phyloP scores from a whole-genome alignment of 176 grass and related monocot species.

The bread wheat (Triticum aestivum) region DNA sequence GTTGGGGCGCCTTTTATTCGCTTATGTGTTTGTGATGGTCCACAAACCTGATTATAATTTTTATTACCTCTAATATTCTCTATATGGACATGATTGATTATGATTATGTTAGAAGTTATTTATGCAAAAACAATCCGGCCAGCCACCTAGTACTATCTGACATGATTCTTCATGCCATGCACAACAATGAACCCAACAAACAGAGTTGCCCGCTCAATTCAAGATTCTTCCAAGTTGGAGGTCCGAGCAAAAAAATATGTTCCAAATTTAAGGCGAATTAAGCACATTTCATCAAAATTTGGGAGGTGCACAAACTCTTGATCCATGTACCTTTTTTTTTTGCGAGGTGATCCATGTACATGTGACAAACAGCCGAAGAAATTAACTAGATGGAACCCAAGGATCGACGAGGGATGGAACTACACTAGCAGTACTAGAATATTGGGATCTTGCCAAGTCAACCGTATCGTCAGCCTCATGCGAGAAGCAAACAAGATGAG shows the following conservation, averaged over 20 bases:
- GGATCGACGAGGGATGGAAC: background rate
- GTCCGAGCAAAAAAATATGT: background rate
- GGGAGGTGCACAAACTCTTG: constrained; percentile 33
- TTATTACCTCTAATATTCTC: too few relatives aligned
- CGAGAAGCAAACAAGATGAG: constrained; percentile 20
- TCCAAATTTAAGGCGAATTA: too few relatives aligned
- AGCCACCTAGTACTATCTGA: too few relatives aligned
- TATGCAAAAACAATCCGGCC: too few relatives aligned
- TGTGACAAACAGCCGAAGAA: constrained; percentile 9
- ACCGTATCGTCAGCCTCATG: constrained; percentile 23
- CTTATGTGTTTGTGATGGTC: too few relatives aligned
- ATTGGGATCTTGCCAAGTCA: constrained; percentile 6
- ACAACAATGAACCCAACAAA: background rate
- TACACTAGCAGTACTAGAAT: background rate
- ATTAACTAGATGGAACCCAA: background rate
- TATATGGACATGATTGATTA: too few relatives aligned
- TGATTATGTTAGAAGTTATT: too few relatives aligned
- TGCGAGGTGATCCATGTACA: constrained; percentile 39
- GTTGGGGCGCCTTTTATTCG: too few relatives aligned
- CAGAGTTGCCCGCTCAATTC: background rate
- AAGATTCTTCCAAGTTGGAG: background rate
- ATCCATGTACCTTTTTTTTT: constrained; percentile 34
- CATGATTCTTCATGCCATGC: too few relatives aligned
- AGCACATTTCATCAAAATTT: constrained; percentile 10
- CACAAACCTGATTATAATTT: too few relatives aligned